These are phyloP conservation scores for Sporothrix curviconia DNA, from an alignment of 2,329 filamentous ascomycete genomes.

Conservation along the genomic window DNA sequence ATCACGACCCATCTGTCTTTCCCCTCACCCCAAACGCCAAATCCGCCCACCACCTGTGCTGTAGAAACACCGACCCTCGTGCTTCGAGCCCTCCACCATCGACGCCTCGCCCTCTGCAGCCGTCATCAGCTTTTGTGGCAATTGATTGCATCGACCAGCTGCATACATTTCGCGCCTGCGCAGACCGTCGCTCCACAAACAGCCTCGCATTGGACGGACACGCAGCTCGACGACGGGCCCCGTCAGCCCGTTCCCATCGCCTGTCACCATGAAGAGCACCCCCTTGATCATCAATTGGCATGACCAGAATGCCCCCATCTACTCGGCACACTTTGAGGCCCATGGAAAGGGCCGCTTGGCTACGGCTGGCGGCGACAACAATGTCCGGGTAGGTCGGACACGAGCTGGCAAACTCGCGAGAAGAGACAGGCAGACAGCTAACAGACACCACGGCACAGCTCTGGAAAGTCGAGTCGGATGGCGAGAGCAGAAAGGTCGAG, in stretches of 20 bases:
- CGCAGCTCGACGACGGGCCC: not conserved
- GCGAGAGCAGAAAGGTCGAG: slow-evolving; percentile 80
- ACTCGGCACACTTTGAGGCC: slow-evolving; percentile 94
- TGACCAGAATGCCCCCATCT: slow-evolving; percentile 92
- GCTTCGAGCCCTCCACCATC: not conserved
- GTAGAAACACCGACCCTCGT: not conserved
- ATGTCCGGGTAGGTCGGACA: slow-evolving; percentile 68
- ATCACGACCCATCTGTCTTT: too few species aligned
- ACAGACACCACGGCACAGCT: slow-evolving; percentile 45
- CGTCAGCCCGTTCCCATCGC: slow-evolving; percentile 3
- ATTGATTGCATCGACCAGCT: too few species aligned
- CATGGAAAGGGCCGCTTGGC: slow-evolving; percentile 85
- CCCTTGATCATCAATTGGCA: slow-evolving; percentile 98
- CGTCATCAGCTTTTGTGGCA: too few species aligned
- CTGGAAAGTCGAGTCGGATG: slow-evolving; percentile 82
- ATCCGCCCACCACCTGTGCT: not conserved
- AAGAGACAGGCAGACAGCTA: not conserved
- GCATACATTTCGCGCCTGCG: too few species aligned
- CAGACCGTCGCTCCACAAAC: too few species aligned
- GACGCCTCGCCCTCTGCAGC: too few species aligned
- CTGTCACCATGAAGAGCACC: slow-evolving; percentile 78
- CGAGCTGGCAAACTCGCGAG: not conserved
- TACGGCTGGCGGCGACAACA: slow-evolving; percentile 92
- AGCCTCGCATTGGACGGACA: not conserved
- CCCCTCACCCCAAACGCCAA: slow-evolving; percentile 1